Base-by-base conservation (phyloP, 345 rosid species). In the Euphorbia tirucalli region DNA sequence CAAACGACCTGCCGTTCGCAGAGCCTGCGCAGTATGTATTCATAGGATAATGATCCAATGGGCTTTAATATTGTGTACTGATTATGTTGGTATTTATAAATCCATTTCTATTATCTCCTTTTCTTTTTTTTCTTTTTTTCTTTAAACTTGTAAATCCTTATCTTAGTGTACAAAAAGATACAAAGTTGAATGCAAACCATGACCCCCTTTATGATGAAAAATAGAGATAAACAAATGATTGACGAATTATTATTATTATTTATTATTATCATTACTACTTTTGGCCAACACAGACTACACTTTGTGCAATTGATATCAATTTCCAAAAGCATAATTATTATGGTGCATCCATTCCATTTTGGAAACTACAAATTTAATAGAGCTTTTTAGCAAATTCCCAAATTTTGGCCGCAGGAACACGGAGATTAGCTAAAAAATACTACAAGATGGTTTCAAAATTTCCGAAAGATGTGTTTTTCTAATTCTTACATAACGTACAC, bases 151-250 rank as follows among this genome's bases (percentile, higher is more conserved):
- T 28, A 21, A 14, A 25, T 59, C 8, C 18, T 14, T 59, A 11
- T 59, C 19, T 7, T 63, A 4, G 0, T 61, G n/a, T 32, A 32
- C 1, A 63, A 19, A 11, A 39, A 63, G 14, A 5, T 8, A 5
- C 4, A 6, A 25, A 44, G 55, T 44, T 49, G 16, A 43, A 44
- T 43, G 21, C 43, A 31, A 61, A 9, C 58, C 24, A 16, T 15
- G 8, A 31, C 24, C 31, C 37, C 16, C 37, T 1, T 16, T 65
- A 7, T 65, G 52, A 25, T 3, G n/a, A 30, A 31, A 43, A 24
- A 44, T 46, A 27, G 21, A 46, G 19, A 46, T 46, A 46, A 46
- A 46, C 11, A 16, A 46, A 43, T 65, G 69, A 65, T 65, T 65
- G 69, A 25, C 11, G 15, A 65, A 65, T 65, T 25, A 65, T 65